Evolutionary conservation across 306 rosid species (phyloP).

Genomic region (Cicer yamashitae): DNA sequence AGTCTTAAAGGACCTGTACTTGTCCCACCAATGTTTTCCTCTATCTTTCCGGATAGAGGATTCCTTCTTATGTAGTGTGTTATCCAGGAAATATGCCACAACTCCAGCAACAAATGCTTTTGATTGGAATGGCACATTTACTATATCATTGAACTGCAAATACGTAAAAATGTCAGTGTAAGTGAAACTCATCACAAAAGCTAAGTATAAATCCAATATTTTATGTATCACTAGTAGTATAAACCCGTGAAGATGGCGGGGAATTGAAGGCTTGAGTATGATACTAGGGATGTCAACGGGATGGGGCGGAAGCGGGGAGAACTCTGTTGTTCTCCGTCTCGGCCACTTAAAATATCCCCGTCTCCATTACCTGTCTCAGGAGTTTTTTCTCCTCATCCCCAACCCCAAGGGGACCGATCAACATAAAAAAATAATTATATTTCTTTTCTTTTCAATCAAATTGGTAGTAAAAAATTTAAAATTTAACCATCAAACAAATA

Average conservation of each 20-base stretch:
- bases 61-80: slow-evolving; percentile 77
- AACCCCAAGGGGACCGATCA: too few relatives aligned
- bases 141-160: slow-evolving; percentile 89
- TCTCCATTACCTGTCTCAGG: too few relatives aligned
- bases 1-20: slow-evolving; percentile 75
- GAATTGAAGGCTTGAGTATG: background rate
- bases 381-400: too few relatives aligned
- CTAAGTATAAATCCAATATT: slow-evolving; percentile 1
- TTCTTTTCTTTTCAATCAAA: too few relatives aligned
- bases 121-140: slow-evolving; percentile 91
- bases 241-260: background rate
- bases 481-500: too few relatives aligned
- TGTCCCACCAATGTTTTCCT: slow-evolving; percentile 99
- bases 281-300: background rate
- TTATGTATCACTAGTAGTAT: background rate
- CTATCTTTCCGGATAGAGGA: slow-evolving; percentile 74
- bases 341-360: too few relatives aligned
- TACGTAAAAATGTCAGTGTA: slow-evolving; percentile 25
- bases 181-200: slow-evolving; percentile 36
- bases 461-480: too few relatives aligned
- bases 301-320: too few relatives aligned
- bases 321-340: too few relatives aligned
- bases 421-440: too few relatives aligned
- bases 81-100: slow-evolving; percentile 87
- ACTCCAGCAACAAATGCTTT: slow-evolving; percentile 90